phyloP scores from a whole-genome alignment of 2,329 filamentous ascomycete species.

The Ascochyta rabiei region DNA sequence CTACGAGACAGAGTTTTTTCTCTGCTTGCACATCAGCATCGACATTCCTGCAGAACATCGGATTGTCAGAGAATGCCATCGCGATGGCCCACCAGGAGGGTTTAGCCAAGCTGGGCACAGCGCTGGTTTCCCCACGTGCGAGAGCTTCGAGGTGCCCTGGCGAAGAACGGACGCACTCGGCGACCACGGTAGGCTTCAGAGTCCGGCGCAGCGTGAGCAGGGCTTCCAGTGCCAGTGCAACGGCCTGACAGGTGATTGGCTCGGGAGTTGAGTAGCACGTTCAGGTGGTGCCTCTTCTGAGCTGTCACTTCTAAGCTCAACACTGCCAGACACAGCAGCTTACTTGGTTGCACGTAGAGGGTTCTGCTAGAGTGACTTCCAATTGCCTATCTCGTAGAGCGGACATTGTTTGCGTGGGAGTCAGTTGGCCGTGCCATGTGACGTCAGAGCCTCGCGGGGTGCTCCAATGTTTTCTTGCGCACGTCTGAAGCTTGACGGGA shows the following conservation, averaged over 20 bases:
- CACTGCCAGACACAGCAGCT: neutral
- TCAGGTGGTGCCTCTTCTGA: neutral
- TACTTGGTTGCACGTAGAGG: conserved; percentile 1
- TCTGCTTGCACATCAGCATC: conserved; percentile 4
- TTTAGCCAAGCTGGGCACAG: conserved; percentile 7
- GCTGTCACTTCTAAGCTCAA: conserved; percentile 2
- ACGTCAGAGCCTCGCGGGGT: conserved; percentile 18
- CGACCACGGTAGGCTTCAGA: conserved; percentile 6
- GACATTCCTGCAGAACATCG: conserved; percentile 15
- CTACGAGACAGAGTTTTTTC: conserved; percentile 6
- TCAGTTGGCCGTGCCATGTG: conserved; percentile 1
- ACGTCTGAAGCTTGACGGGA: conserved; percentile 11
- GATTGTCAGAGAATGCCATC: conserved; percentile 19
- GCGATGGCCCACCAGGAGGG: conserved; percentile 7
- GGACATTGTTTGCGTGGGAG: neutral
- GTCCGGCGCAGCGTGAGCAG: conserved; percentile 1
- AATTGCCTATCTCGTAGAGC: neutral
- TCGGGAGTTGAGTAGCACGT: neutral
- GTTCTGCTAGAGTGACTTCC: conserved; percentile 2
- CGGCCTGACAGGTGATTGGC: conserved; percentile 10
- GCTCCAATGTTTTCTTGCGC: conserved; percentile 19
- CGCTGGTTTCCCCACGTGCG: conserved; percentile 13
- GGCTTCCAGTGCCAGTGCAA: neutral
- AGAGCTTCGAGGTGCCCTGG: conserved; percentile 6
- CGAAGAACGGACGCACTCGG: conserved; percentile 10